phyloP scores from a whole-genome alignment of 208 protist species.

The Balamuthia mandrillaris region DNA sequence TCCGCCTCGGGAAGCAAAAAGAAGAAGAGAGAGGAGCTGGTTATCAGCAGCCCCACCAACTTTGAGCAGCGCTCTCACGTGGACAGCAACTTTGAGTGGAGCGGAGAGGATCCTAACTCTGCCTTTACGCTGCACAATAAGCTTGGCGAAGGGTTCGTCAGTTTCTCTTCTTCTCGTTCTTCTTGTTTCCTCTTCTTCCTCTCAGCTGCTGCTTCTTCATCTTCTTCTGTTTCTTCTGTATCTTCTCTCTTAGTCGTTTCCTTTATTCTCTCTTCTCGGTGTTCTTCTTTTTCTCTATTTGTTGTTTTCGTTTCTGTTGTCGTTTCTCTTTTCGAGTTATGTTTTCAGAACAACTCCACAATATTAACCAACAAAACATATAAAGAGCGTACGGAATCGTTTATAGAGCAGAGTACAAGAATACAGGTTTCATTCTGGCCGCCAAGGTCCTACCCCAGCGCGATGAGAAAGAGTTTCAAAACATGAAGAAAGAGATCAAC shows the following conservation, averaged over 20 bases:
- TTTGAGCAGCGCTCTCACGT: neutral
- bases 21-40: neutral
- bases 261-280: neutral
- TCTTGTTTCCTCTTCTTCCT: neutral
- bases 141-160: neutral
- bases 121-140: neutral
- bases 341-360: no score
- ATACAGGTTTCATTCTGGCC: neutral
- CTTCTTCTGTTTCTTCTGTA: neutral
- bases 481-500: conserved; percentile 19
- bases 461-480: no score
- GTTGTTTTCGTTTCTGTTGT: no score
- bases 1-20: no score
- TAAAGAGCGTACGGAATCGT: neutral
- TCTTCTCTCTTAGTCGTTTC: neutral
- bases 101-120: neutral
- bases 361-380: no score
- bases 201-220: neutral
- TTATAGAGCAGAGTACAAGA: neutral
- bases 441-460: neutral
- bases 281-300: no score
- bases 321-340: no score
- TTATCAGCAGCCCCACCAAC: neutral
- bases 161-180: neutral
- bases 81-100: neutral